phyloP scores from a whole-genome alignment of 305 asterid genomes.

The Stenogyne calaminthoides region DNA sequence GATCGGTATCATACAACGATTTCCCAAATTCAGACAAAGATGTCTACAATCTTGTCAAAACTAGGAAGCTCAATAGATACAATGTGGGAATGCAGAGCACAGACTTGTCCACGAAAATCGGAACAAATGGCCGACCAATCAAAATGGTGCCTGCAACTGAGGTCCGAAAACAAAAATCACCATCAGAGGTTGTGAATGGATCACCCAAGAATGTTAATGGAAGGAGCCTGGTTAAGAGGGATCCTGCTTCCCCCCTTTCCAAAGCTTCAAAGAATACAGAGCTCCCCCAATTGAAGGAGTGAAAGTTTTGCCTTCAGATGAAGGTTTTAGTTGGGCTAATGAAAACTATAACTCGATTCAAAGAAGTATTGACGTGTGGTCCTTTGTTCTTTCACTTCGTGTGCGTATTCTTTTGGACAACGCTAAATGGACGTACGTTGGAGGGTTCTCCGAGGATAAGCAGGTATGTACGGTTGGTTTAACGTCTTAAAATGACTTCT shows the following conservation, averaged over 20 bases:
- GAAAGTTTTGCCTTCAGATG: constrained; percentile 85
- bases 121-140: constrained; percentile 59
- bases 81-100: constrained; percentile 57
- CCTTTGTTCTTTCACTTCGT: constrained; percentile 86
- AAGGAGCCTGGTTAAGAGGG: constrained; percentile 54
- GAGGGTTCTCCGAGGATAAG: constrained; percentile 88
- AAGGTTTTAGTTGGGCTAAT: constrained; percentile 94
- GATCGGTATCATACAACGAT: constrained; percentile 38
- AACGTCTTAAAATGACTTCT: no score
- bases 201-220: constrained; percentile 47
- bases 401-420: constrained; percentile 79
- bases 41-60: constrained; percentile 30
- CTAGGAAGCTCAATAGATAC: constrained; percentile 30
- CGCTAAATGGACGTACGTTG: constrained; percentile 72
- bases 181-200: constrained; percentile 48
- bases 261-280: constrained; percentile 34
- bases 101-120: constrained; percentile 49
- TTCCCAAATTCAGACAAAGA: constrained; percentile 35
- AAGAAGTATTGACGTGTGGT: constrained; percentile 90
- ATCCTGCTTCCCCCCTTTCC: constrained; percentile 36
- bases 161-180: constrained; percentile 38
- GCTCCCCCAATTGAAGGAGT: constrained; percentile 75
- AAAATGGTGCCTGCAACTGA: constrained; percentile 79
- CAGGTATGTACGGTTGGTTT: constrained; percentile 67
- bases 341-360: constrained; percentile 85